Base-by-base conservation (phyloP, 192 early-diverging fungal genomes). In the Spizellomyces punctatus region DNA sequence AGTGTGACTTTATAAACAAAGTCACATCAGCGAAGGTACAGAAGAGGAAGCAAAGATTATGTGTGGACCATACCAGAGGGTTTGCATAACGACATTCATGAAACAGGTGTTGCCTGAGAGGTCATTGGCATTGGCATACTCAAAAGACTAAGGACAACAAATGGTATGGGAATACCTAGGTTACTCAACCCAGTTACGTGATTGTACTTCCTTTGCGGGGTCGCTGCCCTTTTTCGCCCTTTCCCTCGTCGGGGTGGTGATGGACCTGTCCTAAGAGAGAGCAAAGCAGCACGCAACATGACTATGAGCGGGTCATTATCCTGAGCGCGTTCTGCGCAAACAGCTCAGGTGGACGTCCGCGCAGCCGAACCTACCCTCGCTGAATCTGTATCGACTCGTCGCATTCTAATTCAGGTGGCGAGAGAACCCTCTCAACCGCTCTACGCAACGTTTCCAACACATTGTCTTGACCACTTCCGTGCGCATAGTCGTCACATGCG, bases 131-230 rank as follows among this genome's bases (percentile, higher is more conserved):
- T n/a, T 6, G n/a, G n/a, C n/a, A n/a, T n/a, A 4, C 19, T 10
- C 9, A 36, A 50, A 22, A 47, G 54, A 10, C 19, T 10, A 10
- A 57, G 3, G 47, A 36, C 17, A 22, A 12, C 12, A 8, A 57
- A 3, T 0, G 27, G 27, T 36, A 36, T 36, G 27, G 27, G 27
- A 0, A 36, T 36, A 60, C 74, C 74, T 47, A 75, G 59, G 44
- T 75, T 75, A 21, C 58, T 47, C 60, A 75, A 52, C 16, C 74
- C 74, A 6, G 74, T 75, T 5, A 75, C 64, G 46, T 75, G 70
- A 27, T 58, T 14, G 6, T 27, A 36, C 63, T 75, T 64, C 44
- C 45, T 10, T 12, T 70, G 17, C 21, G 48, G 45, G 4, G 50
- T 4, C 4, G 63, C 16, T 9, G 49, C 16, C 50, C 36, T 58